Base-by-base conservation (phyloP, 1,139 yeast species). In the Zygosaccharomyces pseudobailii region DNA sequence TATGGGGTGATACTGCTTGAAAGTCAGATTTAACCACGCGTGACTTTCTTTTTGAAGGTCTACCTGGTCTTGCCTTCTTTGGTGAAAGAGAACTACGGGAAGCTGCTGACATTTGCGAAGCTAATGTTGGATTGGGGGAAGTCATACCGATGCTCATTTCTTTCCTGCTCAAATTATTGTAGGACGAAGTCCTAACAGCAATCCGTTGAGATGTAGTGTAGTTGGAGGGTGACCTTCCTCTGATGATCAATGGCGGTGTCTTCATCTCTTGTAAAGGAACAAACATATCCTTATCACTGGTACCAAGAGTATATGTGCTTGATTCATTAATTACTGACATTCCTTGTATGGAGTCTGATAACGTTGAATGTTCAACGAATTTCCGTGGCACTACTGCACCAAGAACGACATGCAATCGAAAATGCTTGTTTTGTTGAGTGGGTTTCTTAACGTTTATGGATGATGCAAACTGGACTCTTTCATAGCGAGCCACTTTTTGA, bases 151-250 rank as follows among this genome's bases (percentile, higher is more conserved):
- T 17, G 20, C 33, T 27, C n/a, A 36, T 24, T 21, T 40, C 34
- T 23, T 31, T 42, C 30, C 34, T 42, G 28, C 36, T 34, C 6
- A 43, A 20, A 24, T 31, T 20, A 23, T 36, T 40, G 7, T 37
- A 21, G 19, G 48, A 44, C 1, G 52, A 46, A 17, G 46, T 36
- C 35, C 48, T 47, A 5, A 47, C 37, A 1, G 52, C 43, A 8
- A 48, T 27, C 32, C 54, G 40, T 42, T 55, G 55, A 6, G 58
- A 50, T 24, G 54, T 47, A 2, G 62, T 56, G 55, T 82, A 82
- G 57, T 78, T 81, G 1, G 86, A 78, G 5, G 87, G 87, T 6
- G 86, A 80, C 57, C 87, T 70, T 1, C 88, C 88, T 53, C 87
- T 70, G 30, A 82, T 76, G n/a, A 79, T 71, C 54, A 82, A 70